These are phyloP conservation scores for Boletus vermiculosoides DNA, from an alignment of 768 basidiomycete genomes.

Conservation along the genomic window DNA sequence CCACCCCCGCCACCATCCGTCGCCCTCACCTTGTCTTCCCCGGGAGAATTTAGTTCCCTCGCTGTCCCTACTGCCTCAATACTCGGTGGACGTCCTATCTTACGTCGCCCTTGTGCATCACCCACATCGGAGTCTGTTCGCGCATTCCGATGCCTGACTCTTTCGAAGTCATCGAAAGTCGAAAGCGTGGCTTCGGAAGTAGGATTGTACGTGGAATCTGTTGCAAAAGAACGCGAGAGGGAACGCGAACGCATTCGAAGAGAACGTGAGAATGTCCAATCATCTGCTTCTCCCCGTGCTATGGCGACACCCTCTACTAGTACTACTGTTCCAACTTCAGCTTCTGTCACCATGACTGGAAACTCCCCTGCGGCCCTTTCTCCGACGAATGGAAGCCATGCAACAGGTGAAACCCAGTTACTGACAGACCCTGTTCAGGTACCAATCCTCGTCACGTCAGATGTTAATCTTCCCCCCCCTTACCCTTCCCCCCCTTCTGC, in stretches of 20 bases:
- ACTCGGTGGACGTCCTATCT: slow-evolving; percentile 27
- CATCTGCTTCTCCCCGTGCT: slow-evolving; percentile 29
- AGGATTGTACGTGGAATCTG: slow-evolving; percentile 68
- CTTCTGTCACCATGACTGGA: slow-evolving; percentile 8
- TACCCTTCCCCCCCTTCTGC: slow-evolving; percentile 64
- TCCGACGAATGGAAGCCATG: slow-evolving; percentile 8
- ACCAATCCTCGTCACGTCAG: slow-evolving; percentile 12
- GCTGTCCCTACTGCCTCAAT: slow-evolving; percentile 7
- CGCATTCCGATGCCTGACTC: slow-evolving; percentile 51
- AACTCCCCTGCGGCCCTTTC: slow-evolving; percentile 18
- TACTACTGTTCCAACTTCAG: slow-evolving; percentile 9
- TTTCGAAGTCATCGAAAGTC: slow-evolving; percentile 50
- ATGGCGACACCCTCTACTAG: slow-evolving; percentile 23
- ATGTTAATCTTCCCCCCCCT: slow-evolving; percentile 26
- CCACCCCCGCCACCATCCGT: slow-evolving; percentile 38
- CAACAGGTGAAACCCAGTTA: slow-evolving; percentile 21
- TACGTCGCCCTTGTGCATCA: slow-evolving; percentile 33
- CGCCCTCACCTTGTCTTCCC: slow-evolving; percentile 21
- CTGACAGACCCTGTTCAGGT: slow-evolving; percentile 14
- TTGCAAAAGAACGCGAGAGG: slow-evolving; percentile 72
- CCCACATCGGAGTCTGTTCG: slow-evolving; percentile 40
- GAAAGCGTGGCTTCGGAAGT: slow-evolving; percentile 58
- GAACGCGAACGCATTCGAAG: slow-evolving; percentile 72
- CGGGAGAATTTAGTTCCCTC: slow-evolving; percentile 4
- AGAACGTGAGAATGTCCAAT: slow-evolving; percentile 53